Conservation (phyloP, 306 rosid genomes). For the Spatholobus suberectus region DNA sequence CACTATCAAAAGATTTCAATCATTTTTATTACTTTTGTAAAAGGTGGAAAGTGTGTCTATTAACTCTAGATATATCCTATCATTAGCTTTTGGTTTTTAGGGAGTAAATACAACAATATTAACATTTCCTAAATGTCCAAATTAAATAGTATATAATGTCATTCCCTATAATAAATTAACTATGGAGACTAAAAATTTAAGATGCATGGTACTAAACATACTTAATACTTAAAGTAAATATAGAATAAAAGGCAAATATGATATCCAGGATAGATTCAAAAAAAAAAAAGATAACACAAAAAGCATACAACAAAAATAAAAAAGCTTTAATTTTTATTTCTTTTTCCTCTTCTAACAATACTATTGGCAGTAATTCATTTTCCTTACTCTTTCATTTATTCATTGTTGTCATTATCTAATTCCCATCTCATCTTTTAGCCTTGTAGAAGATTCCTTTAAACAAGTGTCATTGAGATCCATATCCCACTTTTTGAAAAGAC, state of each 20-base stretch:
- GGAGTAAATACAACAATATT: neutral
- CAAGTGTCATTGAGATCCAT: too few relatives aligned
- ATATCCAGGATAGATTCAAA: too few relatives aligned
- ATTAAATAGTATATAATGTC: neutral
- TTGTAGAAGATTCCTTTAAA: neutral
- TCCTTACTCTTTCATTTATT: too few relatives aligned
- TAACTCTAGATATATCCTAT: slow-evolving; percentile 12
- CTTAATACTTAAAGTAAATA: too few relatives aligned
- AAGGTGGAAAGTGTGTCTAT: slow-evolving; percentile 31
- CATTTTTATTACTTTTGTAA: slow-evolving; percentile 40
- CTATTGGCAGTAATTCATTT: too few relatives aligned
- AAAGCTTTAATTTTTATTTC: too few relatives aligned
- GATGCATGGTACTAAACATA: slow-evolving; percentile 1
- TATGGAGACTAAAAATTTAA: neutral
- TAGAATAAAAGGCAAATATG: too few relatives aligned
- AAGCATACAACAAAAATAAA: too few relatives aligned
- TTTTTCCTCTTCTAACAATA: too few relatives aligned
- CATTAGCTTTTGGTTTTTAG: neutral
- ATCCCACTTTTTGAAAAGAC: too few relatives aligned
- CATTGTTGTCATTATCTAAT: too few relatives aligned
- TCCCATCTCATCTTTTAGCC: neutral
- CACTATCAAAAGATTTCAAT: slow-evolving; percentile 36
- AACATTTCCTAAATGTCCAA: neutral
- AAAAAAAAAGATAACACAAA: too few relatives aligned
- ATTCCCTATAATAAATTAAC: neutral